phyloP scores from a whole-genome alignment of 495 filamentous ascomycete genomes.

The Lindgomyces ingoldianus region DNA sequence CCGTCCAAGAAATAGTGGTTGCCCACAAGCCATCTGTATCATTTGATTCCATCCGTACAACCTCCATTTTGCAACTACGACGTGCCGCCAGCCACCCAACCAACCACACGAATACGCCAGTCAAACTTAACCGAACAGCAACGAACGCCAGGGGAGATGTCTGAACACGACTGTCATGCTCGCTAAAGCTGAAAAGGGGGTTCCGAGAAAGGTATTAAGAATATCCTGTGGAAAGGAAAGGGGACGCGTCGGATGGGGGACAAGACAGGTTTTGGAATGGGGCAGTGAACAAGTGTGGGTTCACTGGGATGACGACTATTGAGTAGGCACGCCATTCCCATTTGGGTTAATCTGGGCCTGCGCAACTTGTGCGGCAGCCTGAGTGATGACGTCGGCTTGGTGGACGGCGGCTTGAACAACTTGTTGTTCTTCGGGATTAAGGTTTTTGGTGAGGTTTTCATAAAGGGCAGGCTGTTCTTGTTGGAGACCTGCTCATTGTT shows the following conservation, averaged over 20 bases:
- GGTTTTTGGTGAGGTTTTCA: conserved; percentile 71
- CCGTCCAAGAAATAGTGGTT: neutral
- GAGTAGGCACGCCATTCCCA: neutral
- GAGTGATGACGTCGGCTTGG: conserved; percentile 68
- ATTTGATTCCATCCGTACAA: neutral
- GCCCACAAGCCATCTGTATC: conserved; percentile 4
- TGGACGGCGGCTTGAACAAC: conserved; percentile 78
- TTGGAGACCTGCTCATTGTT: conserved; percentile 66
- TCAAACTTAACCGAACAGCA: too few species aligned
- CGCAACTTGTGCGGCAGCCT: conserved; percentile 26
- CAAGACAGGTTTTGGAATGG: neutral
- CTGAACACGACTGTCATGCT: too few species aligned
- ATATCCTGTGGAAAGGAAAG: neutral
- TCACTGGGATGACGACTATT: neutral
- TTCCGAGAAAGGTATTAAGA: neutral
- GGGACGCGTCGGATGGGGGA: neutral
- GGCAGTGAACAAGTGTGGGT: neutral
- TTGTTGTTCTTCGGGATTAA: conserved; percentile 77
- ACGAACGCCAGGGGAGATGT: neutral
- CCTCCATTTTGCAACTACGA: neutral
- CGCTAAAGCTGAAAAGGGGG: neutral
- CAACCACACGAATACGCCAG: neutral
- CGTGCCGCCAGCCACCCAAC: neutral
- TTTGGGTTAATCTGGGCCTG: neutral
- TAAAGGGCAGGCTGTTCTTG: conserved; percentile 90